Evolutionary conservation across 2,329 filamentous ascomycete species (phyloP).

Genomic region (Exophiala spinifera): DNA sequence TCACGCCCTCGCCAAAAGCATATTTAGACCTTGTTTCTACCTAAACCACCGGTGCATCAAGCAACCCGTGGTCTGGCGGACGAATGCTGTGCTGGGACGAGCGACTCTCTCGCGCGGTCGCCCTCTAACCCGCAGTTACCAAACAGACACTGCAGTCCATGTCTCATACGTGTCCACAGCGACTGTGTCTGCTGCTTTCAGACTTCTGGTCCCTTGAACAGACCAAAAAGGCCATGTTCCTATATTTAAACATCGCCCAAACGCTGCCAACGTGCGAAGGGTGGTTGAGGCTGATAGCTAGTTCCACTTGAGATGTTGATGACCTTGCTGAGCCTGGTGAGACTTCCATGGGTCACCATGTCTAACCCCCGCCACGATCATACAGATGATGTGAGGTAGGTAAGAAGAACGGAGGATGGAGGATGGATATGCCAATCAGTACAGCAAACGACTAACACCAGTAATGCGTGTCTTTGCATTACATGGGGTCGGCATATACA

Average conservation of each 20-base stretch:
- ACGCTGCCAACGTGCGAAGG: not conserved
- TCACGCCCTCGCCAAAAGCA: not conserved
- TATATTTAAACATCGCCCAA: not conserved
- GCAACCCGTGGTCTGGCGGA: not conserved
- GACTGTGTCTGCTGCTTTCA: not conserved
- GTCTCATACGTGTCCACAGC: constrained; percentile 8
- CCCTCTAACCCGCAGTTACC: not conserved
- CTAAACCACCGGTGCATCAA: not conserved
- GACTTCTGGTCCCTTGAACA: not conserved
- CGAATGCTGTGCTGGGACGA: not conserved
- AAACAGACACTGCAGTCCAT: not conserved
- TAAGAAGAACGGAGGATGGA: no score
- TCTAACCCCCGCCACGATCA: no score
- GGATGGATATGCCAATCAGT: no score
- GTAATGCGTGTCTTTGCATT: no score
- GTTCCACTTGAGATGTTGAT: not conserved
- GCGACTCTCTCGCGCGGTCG: no score
- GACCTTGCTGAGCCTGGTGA: not conserved
- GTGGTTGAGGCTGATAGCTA: not conserved
- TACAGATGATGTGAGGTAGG: no score
- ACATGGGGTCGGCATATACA: no score
- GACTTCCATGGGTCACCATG: no score
- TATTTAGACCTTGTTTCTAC: not conserved
- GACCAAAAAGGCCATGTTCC: not conserved
- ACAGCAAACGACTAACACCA: no score